phyloP scores from a whole-genome alignment of 2,329 filamentous ascomycete genomes.

The Colletotrichum liriopes region DNA sequence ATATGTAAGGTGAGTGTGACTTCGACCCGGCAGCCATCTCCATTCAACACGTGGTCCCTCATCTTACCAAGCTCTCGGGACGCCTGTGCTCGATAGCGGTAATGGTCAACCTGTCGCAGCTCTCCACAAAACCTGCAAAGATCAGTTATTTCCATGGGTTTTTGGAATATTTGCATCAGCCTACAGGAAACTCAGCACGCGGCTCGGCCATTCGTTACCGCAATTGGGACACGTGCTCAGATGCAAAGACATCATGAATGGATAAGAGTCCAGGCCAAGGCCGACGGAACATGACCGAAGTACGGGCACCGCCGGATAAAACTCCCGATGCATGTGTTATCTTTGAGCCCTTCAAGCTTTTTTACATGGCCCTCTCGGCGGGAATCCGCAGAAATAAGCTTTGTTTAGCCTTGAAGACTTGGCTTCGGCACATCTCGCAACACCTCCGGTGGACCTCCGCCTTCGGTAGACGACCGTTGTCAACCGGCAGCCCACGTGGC shows the following conservation, averaged over 20 bases:
- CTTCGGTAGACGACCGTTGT: conserved; percentile 4
- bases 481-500: conserved; percentile 29
- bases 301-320: background rate
- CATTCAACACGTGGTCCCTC: conserved; percentile 14
- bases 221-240: conserved; percentile 9
- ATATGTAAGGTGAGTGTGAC: background rate
- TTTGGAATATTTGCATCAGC: too few relatives aligned
- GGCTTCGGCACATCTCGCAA: background rate
- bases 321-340: background rate
- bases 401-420: background rate
- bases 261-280: background rate
- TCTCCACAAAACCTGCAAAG: background rate
- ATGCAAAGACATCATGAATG: background rate
- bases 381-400: conserved; percentile 1
- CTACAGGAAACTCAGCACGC: too few relatives aligned
- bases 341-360: background rate
- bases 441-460: background rate
- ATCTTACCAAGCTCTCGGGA: conserved; percentile 1
- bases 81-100: background rate
- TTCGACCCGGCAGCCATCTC: background rate
- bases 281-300: conserved; percentile 28
- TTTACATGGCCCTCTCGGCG: background rate
- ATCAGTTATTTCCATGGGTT: background rate
- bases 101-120: background rate
- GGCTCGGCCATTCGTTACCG: background rate